Evolutionary conservation across 352 stramenopile species (phyloP), one percentile per base, ranked within the genome.

Genomic region (Phytophthora sansomeana): DNA sequence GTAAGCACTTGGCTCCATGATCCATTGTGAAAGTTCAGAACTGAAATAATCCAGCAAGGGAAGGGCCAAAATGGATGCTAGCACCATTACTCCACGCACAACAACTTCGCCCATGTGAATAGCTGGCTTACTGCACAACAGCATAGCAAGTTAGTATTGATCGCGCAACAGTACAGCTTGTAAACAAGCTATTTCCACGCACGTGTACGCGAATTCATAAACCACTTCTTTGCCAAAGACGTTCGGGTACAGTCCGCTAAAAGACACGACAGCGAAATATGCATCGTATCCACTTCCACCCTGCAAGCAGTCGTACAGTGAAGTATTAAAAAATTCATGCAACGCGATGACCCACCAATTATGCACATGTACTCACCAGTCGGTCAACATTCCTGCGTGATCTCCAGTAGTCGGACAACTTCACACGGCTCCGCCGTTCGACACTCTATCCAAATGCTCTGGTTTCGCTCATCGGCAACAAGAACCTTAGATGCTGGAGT

Each of bases 121-220:
- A 4, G 70, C 74, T 28, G 87, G 85, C 30, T 90, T 92, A 8
- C 87, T 95, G 63, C 13, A 50, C 35, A 32, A 43, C n/a, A n/a
- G 13, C 24, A 44, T 24, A 21, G n/a, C 2, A 69, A 53, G 8
- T 41, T 38, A 50, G 32, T 11, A 35, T 10, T 21, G 4, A 14
- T 24, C 17, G 19, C 9, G 32, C 10, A 42, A 35, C 13, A 26
- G 14, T 5, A 47, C 41, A 24, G 21, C 21, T 13, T 44, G 11
- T 8, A 11, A 3, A 21, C 48, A 41, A 67, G 14, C 5, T 9
- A 43, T 30, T n/a, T 48, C 6, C 21, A 77, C 83, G 39, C 83
- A 95, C 87, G 85, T 91, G 63, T 91, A 96, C 2, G 80, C 81
- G 57, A 96, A 92, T 24, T 91, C 75, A 63, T 96, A 96, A 7